Base-by-base conservation (phyloP, 1,284 basidiomycete species). In the Heterobasidion occidentale region DNA sequence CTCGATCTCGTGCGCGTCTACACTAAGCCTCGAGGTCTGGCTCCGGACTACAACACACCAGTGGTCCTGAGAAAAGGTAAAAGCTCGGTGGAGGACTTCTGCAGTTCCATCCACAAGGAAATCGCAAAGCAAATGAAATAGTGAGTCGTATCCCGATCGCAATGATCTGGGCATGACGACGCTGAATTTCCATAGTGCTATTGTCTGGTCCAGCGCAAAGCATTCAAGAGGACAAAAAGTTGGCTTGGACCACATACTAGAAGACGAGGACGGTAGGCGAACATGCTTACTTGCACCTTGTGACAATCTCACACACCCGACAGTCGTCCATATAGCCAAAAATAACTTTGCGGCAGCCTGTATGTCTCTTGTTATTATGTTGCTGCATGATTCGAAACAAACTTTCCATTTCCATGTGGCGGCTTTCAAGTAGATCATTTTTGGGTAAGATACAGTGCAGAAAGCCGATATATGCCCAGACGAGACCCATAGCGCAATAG, bases 201-300 rank as follows among this genome's bases (percentile, higher is more conserved):
- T 94, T 58, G 94, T 96, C 1, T 97, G 92, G 90, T 78, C 92
- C 1, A 96, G 92, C 61, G 95, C 94, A 27, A 99, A 98, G 74
- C 97, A 99, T 70, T 79, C 94, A 12, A 79, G 95, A 63, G 97
- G 97, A 2, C 97, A 99, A 73, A 95, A 97, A 69, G 94, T 98
- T 35, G 96, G 97, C 8, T 65, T 94, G 55, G 93, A 95, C 34
- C 93, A 96, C 68, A 70, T 90, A 14, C 70, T 96, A 54, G 92
- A 95, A 67, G 93, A 95, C 64, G 92, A 95, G 74, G 92, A 94
- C 69, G 87, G 89, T 84, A 67, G 65, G 82, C 5, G n/a, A 52
- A 49, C 46, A 53, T 47, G 45, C 51, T 20, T 38, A 2, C 12
- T 60, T 36, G 52, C 45, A 14, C 48, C 7, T 36, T 11, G 36